phyloP scores from a whole-genome alignment of 352 stramenopile species.

The Phytopythium mirpurense region DNA sequence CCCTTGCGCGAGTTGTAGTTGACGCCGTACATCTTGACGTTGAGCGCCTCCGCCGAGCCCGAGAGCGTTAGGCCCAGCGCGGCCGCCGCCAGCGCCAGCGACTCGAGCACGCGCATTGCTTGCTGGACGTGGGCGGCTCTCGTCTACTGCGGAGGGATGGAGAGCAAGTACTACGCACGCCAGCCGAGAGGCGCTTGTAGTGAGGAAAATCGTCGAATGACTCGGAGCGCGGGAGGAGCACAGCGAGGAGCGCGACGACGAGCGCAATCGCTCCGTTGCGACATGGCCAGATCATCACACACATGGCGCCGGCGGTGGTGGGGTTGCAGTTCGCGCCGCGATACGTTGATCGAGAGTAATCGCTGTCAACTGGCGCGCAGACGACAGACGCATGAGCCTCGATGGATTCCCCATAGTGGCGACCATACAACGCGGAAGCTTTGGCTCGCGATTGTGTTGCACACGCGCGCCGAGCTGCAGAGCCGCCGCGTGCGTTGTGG shows the following conservation, averaged over 20 bases:
- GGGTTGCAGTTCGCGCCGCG: not conserved
- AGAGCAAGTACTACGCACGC: constrained; percentile 1
- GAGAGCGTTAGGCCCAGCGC: constrained; percentile 7
- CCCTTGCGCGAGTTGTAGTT: constrained; percentile 74
- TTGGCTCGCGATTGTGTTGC: not conserved
- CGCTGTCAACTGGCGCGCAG: not conserved
- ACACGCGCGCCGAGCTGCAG: not conserved
- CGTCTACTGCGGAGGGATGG: too few species aligned
- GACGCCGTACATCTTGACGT: constrained; percentile 58
- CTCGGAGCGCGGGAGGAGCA: not conserved
- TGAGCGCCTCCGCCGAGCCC: constrained; percentile 21
- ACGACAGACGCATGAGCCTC: not conserved
- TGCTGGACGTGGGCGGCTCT: not conserved
- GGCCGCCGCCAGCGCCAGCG: constrained; percentile 9
- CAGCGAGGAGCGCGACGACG: not conserved
- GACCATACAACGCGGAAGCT: too few species aligned
- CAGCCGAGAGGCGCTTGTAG: not conserved
- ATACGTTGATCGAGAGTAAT: not conserved
- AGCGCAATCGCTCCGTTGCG: not conserved
- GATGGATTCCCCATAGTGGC: too few species aligned
- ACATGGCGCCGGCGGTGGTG: not conserved
- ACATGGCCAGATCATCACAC: not conserved
- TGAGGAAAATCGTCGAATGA: constrained; percentile 7
- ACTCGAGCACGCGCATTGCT: constrained; percentile 2
- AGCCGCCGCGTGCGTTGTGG: not conserved